phyloP scores from a whole-genome alignment of 352 stramenopile species.

The Phytopythium mirpurense region DNA sequence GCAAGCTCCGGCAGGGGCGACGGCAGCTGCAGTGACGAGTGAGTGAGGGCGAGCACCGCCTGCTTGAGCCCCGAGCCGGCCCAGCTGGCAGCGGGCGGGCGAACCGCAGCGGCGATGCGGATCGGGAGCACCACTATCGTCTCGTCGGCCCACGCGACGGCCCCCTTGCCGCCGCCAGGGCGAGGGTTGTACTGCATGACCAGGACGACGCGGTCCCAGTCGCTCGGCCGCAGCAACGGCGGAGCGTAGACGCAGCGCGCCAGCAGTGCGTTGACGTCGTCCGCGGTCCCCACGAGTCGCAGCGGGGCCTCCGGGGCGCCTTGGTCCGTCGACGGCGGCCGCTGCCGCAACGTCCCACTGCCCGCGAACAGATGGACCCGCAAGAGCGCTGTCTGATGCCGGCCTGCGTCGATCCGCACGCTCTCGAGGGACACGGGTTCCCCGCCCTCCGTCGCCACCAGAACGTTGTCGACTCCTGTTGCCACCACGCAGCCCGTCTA shows the following conservation, averaged over 20 bases:
- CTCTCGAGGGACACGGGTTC: background rate
- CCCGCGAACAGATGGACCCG: background rate
- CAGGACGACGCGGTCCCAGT: conserved; percentile 4
- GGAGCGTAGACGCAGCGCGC: background rate
- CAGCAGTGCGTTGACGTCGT: conserved; percentile 2
- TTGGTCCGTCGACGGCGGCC: background rate
- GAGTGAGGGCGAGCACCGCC: background rate
- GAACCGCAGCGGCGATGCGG: background rate
- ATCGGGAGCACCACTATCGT: background rate
- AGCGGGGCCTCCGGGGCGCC: background rate
- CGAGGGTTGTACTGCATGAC: background rate
- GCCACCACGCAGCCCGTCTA: background rate
- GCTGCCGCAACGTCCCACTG: background rate
- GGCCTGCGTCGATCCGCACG: background rate
- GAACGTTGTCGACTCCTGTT: background rate
- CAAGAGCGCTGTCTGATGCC: background rate
- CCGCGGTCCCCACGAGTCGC: background rate
- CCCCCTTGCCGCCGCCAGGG: no score
- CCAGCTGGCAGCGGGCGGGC: background rate
- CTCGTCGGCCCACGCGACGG: background rate
- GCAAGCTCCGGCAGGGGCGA: background rate
- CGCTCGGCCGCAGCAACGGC: background rate
- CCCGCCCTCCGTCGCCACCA: background rate
- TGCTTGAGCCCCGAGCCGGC: background rate
- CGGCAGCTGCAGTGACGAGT: background rate